These are phyloP conservation scores for Suillus americanus DNA, from an alignment of 768 basidiomycete genomes.

Conservation along the genomic window DNA sequence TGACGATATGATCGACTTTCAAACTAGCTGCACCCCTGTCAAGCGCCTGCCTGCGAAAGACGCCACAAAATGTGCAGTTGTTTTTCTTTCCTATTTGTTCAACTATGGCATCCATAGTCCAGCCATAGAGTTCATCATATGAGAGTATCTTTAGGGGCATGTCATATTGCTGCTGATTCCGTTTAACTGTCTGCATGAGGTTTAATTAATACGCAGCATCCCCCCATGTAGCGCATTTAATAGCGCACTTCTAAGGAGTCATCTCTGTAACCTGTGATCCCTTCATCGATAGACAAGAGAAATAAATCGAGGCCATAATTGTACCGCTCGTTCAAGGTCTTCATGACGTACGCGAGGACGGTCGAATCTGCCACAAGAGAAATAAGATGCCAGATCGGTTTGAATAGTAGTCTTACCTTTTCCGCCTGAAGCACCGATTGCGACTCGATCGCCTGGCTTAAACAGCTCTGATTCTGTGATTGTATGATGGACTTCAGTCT, in stretches of 20 bases:
- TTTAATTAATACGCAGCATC: background rate
- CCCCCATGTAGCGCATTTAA: background rate
- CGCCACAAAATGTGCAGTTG: slow-evolving; percentile 99
- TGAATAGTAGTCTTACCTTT: slow-evolving; percentile 62
- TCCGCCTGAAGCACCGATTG: slow-evolving; percentile 97
- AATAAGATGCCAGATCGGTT: slow-evolving; percentile 4
- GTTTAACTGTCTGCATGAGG: slow-evolving; percentile 81
- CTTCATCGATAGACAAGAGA: slow-evolving; percentile 96
- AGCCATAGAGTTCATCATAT: slow-evolving; percentile 95
- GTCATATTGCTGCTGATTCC: slow-evolving; percentile 93
- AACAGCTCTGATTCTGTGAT: slow-evolving; percentile 84
- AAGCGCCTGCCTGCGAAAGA: slow-evolving; percentile 93
- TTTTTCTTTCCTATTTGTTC: slow-evolving; percentile 95
- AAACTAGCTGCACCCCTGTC: slow-evolving; percentile 91
- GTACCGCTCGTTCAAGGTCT: slow-evolving; percentile 91
- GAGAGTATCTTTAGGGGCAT: slow-evolving; percentile 96
- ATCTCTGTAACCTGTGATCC: slow-evolving; percentile 96
- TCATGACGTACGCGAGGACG: slow-evolving; percentile 97
- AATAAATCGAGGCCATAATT: slow-evolving; percentile 89
- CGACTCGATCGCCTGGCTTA: slow-evolving; percentile 86
- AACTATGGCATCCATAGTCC: slow-evolving; percentile 99
- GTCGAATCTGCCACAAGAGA: slow-evolving; percentile 74
- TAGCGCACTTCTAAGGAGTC: slow-evolving; percentile 85
- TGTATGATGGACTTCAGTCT: slow-evolving; percentile 97
- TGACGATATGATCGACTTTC: slow-evolving; percentile 95